phyloP scores from a whole-genome alignment of 106 monocot species.

The Dendrobium officinale region DNA sequence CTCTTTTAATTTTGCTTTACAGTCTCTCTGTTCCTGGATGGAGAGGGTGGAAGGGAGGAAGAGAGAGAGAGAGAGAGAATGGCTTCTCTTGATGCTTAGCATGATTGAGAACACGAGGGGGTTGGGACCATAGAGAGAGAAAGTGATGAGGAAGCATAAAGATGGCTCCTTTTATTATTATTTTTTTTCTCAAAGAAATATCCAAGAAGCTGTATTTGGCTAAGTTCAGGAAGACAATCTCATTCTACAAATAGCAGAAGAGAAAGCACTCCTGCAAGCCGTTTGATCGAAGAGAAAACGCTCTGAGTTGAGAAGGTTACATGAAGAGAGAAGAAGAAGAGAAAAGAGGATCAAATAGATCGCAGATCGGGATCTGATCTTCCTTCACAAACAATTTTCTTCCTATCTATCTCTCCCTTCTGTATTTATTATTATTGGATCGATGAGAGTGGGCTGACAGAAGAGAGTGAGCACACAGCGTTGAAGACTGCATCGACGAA shows the following conservation, averaged over 20 bases:
- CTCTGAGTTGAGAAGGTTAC: too few species aligned
- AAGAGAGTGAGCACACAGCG: conserved; percentile 23
- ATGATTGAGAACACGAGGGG: neutral
- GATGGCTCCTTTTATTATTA: too few species aligned
- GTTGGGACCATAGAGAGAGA: neutral
- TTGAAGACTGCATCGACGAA: conserved; percentile 5
- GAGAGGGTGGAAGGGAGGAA: neutral
- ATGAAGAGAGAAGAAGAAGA: neutral
- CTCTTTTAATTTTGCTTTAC: neutral
- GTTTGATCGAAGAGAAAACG: too few species aligned
- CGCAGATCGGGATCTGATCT: neutral
- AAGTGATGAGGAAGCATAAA: neutral
- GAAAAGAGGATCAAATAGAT: neutral
- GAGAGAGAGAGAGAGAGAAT: neutral
- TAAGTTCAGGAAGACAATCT: too few species aligned
- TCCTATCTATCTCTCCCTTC: neutral
- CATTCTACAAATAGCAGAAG: too few species aligned
- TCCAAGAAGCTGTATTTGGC: too few species aligned
- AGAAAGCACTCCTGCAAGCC: too few species aligned
- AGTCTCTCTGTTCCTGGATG: neutral
- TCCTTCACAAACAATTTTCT: neutral
- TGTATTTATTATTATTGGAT: neutral
- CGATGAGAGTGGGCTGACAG: conserved; percentile 11
- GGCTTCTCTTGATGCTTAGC: neutral
- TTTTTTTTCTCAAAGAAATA: too few species aligned